phyloP scores from a whole-genome alignment of 2,329 filamentous ascomycete genomes.

The Blumeria hordei region DNA sequence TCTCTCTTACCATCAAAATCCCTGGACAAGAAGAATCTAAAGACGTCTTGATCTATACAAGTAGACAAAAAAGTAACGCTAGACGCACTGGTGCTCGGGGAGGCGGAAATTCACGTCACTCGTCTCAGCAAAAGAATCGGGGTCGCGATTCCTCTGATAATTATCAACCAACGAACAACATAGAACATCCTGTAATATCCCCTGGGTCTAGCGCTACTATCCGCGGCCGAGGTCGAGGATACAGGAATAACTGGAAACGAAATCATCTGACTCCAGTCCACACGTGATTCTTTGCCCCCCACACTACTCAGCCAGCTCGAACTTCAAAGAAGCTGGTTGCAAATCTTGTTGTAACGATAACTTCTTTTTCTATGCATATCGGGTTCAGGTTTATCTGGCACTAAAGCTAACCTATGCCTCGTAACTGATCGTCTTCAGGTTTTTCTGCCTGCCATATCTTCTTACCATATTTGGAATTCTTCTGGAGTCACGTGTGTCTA shows the following conservation, averaged over 20 bases:
- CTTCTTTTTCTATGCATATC: no score
- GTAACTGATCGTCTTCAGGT: no score
- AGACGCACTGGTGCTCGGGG: constrained; percentile 11
- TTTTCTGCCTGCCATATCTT: no score
- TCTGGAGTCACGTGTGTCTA: no score
- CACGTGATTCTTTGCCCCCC: constrained; percentile 6
- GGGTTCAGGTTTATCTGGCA: no score
- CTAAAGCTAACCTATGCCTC: no score
- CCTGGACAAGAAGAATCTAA: constrained; percentile 22
- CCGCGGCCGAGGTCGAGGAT: constrained; percentile 8
- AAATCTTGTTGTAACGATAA: no score
- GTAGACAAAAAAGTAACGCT: constrained; percentile 14
- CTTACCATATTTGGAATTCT: no score
- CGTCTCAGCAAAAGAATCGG: constrained; percentile 11
- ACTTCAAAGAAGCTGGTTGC: no score
- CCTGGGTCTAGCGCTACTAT: constrained; percentile 7
- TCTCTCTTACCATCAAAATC: constrained; percentile 21
- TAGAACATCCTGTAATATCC: constrained; percentile 8
- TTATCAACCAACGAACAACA: constrained; percentile 7
- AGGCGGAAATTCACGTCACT: constrained; percentile 3
- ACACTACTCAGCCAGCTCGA: no score
- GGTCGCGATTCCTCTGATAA: constrained; percentile 11
- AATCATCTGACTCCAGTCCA: constrained; percentile 12
- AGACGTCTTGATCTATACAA: constrained; percentile 16
- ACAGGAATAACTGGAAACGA: constrained; percentile 11